Base-by-base conservation (phyloP, 78 protist species). In the Dictyostelium intermedium region DNA sequence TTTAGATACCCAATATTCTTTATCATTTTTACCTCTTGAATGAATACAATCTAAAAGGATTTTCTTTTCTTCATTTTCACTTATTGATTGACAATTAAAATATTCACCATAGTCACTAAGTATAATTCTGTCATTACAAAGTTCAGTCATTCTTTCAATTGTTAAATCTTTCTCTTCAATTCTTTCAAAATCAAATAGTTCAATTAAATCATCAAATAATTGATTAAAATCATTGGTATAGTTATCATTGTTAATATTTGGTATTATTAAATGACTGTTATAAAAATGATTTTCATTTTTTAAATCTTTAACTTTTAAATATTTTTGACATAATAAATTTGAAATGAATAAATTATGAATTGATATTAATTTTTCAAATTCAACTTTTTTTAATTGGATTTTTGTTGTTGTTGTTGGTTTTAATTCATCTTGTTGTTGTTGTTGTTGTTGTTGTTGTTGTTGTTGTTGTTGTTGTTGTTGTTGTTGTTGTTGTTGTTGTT, bases 1-100 rank as follows among this genome's bases (percentile, higher is more conserved):
- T 39, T 80, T 56, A 3, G 73, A 47, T 32, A 5, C 0, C 94
- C 94, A 89, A 80, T 69, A 70, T 4, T 89, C 82, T 30, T 47
- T 13, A 20, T 32, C 56, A 9, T 7, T 9, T 39, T 32, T 41
- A 14, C 86, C 94, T 27, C 39, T 35, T 37, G 74, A 8, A 76
- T 89, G 94, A 2, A 61, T 30, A 47, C 85, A 78, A 10, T 79
- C 8, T 30, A 80, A 66, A 11, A 27, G 2, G 13, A 30, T 2
- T 66, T n/a, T 25, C 0, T 23, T 27, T 3, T 27, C 13, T 66
- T 10, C 35, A 27, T 10, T 66, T n/a, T n/a, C 18, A 25, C 35
- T 63, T 1, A 63, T 25, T 25, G 74, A 66, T 66, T 66, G 23
- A 66, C 74, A 66, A 66, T 66, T 66, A 11, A 66, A 66, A 66